These are phyloP conservation scores for Bocquillonia castaneifolia DNA, from an alignment of 441 rosid genomes.

Conservation along the genomic window DNA sequence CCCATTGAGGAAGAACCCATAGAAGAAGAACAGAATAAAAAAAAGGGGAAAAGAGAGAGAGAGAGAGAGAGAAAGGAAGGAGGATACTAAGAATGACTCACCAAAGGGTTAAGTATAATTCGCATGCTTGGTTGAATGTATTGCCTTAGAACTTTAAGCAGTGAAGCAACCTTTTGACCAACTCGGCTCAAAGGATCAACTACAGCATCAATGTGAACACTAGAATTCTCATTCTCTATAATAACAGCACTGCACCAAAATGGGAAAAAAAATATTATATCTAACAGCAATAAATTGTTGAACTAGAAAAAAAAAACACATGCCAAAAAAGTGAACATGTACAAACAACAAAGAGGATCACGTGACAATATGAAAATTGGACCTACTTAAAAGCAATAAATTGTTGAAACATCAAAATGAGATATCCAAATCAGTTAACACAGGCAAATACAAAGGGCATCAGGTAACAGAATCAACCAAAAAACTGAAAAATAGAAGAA, in stretches of 20 bases:
- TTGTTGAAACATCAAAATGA: not conserved
- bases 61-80: not conserved
- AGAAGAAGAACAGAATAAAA: not conserved
- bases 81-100: conserved; percentile 35
- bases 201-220: conserved; percentile 90
- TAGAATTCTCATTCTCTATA: conserved; percentile 62
- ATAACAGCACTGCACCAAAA: conserved; percentile 71
- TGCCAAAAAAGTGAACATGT: conserved; percentile 3
- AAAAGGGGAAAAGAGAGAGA: not conserved
- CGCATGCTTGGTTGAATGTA: conserved; percentile 92
- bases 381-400: not conserved
- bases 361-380: not conserved
- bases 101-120: conserved; percentile 92
- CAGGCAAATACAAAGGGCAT: not conserved
- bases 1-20: not conserved
- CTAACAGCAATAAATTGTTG: not conserved
- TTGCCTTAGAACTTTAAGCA: conserved; percentile 73
- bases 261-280: conserved; percentile 10
- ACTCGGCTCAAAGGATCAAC: conserved; percentile 87
- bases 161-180: conserved; percentile 87
- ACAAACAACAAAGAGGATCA: not conserved
- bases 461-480: not conserved
- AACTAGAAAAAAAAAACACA: not conserved
- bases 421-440: not conserved
- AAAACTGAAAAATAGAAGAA: not conserved